Percentiles rank a stretch among this genome's conserved stretches.
These are phyloP conservation scores for Cladorrhinum sp. DNA, from an alignment of 2,329 filamentous ascomycete genomes.

Conservation along the genomic window DNA sequence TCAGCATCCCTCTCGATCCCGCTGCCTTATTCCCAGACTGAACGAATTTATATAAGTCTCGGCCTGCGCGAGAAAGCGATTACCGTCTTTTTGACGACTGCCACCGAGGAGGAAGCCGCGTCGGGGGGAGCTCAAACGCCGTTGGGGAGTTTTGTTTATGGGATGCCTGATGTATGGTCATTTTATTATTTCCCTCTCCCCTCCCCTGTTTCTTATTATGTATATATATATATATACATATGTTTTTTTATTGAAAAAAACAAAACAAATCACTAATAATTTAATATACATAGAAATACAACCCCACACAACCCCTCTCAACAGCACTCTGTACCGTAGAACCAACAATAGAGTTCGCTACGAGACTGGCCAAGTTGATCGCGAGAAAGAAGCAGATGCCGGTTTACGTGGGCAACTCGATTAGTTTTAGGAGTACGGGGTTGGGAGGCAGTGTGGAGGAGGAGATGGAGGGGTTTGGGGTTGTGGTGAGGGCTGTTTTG, in stretches of 20 bases:
- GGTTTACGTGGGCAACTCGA: conserved; percentile 87
- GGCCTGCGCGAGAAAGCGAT: conserved; percentile 57
- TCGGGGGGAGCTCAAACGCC: conserved; percentile 42
- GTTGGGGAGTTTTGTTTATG: conserved; percentile 90
- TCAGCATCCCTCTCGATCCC: conserved; percentile 49
- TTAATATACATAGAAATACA: conserved; percentile 42
- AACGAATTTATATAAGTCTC: conserved; percentile 59
- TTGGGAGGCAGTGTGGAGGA: conserved; percentile 84
- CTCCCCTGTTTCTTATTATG: neutral
- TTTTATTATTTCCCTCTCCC: neutral
- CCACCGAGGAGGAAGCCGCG: conserved; percentile 50
- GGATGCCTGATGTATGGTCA: conserved; percentile 74
- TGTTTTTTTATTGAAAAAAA: no score
- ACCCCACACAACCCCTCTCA: conserved; percentile 62
- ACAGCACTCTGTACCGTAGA: conserved; percentile 77
- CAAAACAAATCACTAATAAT: no score
- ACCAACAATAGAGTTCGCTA: conserved; percentile 80
- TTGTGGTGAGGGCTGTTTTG: conserved; percentile 68
- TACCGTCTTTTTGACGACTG: conserved; percentile 60
- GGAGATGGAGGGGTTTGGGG: conserved; percentile 84
- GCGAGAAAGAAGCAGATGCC: conserved; percentile 70
- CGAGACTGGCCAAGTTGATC: conserved; percentile 77
- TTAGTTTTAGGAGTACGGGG: conserved; percentile 70
- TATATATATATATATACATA: neutral
- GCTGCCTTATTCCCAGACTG: conserved; percentile 58